Conservation (phyloP, 352 stramenopile genomes). For the Peronospora farinosa region DNA sequence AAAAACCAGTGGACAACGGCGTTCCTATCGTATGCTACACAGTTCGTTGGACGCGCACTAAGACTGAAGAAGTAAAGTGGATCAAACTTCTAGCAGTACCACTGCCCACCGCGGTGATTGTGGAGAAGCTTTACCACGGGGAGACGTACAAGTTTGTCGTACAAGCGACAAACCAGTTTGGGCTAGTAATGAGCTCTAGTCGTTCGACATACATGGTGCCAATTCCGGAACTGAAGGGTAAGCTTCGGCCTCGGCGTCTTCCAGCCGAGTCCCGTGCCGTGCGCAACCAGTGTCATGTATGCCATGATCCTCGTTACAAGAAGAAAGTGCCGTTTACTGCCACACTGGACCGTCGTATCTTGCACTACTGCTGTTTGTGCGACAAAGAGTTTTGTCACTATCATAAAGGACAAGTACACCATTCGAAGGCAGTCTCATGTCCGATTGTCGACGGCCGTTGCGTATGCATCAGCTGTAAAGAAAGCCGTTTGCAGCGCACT, state of each 20-base stretch:
- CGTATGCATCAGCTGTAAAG: conserved; percentile 67
- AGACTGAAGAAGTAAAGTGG: conserved; percentile 74
- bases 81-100: conserved; percentile 64
- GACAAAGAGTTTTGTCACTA: conserved; percentile 81
- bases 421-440: conserved; percentile 74
- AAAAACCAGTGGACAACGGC: conserved; percentile 69
- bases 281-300: conserved; percentile 72
- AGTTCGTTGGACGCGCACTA: conserved; percentile 70
- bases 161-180: conserved; percentile 76
- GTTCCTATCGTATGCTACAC: conserved; percentile 80
- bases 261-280: conserved; percentile 28
- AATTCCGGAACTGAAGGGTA: conserved; percentile 63
- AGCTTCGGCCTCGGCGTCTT: conserved; percentile 39
- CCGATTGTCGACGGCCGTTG: conserved; percentile 73
- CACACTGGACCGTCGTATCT: conserved; percentile 56
- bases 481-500: conserved; percentile 49
- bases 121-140: conserved; percentile 62
- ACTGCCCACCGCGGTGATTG: conserved; percentile 49
- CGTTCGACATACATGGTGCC: conserved; percentile 84
- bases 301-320: conserved; percentile 50
- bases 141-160: conserved; percentile 85
- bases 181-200: conserved; percentile 63
- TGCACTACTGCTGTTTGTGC: conserved; percentile 80
- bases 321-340: conserved; percentile 65
- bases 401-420: conserved; percentile 71